Percentiles rank a stretch among this genome's conserved stretches.
Evolutionary conservation across 179 eudicot genomes (phyloP).

Genomic region (Beta lomatogona): DNA sequence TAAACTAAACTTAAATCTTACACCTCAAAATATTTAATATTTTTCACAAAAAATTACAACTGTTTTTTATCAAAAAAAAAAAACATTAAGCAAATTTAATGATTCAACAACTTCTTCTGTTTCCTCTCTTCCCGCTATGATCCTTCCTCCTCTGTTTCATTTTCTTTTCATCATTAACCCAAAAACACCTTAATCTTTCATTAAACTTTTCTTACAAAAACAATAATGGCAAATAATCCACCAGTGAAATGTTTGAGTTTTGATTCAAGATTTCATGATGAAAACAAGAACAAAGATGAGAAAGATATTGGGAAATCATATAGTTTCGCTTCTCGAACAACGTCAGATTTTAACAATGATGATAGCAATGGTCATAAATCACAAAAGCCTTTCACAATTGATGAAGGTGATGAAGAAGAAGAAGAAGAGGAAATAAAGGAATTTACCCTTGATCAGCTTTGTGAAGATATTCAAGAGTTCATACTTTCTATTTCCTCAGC

Average conservation of each 20-base stretch:
- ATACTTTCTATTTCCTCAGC: constrained; percentile 25
- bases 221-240: constrained; percentile 27
- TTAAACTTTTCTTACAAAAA: not conserved
- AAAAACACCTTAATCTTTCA: not conserved
- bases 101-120: not conserved
- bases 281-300: constrained; percentile 16
- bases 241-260: constrained; percentile 33
- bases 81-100: not conserved
- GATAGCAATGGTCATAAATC: not conserved
- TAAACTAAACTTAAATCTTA: constrained; percentile 6
- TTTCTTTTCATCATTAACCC: not conserved
- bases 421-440: constrained; percentile 7
- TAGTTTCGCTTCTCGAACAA: constrained; percentile 30
- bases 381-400: not conserved
- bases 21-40: constrained; percentile 1
- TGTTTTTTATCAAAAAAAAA: not conserved
- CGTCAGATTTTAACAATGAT: not conserved
- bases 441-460: constrained; percentile 39
- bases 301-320: constrained; percentile 28
- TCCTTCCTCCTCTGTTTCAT: constrained; percentile 22
- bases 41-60: not conserved
- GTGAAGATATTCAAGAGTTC: constrained; percentile 51
- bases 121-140: no score
- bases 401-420: constrained; percentile 1
- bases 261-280: constrained; percentile 29